Conservation (phyloP, 208 protist genomes). For the Trypanosoma caninum region DNA sequence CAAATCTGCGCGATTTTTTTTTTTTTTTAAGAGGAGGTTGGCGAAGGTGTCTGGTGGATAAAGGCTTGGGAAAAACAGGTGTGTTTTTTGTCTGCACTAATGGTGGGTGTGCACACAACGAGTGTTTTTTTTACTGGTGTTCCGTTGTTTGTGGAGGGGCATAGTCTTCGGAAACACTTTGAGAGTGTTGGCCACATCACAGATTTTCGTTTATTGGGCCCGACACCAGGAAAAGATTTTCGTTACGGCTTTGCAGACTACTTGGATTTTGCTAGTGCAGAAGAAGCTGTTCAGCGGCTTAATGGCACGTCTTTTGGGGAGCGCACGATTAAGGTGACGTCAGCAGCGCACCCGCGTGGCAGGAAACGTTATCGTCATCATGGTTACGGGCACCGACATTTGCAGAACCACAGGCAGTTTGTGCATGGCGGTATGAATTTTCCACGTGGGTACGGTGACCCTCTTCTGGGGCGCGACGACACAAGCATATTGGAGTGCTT, state of each 20-base stretch:
- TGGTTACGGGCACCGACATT: slow-evolving; percentile 27
- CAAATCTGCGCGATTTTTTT: not conserved
- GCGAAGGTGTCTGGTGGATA: too few species aligned
- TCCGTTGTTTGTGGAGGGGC: slow-evolving; percentile 56
- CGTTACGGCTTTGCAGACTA: slow-evolving; percentile 78
- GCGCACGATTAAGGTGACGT: slow-evolving; percentile 63
- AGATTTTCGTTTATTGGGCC: slow-evolving; percentile 60
- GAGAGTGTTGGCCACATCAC: slow-evolving; percentile 80
- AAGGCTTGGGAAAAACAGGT: not conserved
- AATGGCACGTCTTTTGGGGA: slow-evolving; percentile 74
- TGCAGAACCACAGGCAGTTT: slow-evolving; percentile 8
- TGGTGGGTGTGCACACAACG: slow-evolving; percentile 16
- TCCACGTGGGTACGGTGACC: slow-evolving; percentile 52
- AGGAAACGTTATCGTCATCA: slow-evolving; percentile 30
- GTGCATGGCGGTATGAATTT: slow-evolving; percentile 47
- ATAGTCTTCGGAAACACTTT: slow-evolving; percentile 73
- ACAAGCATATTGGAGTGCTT: slow-evolving; percentile 53
- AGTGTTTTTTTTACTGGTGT: slow-evolving; percentile 86
- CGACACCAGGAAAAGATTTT: slow-evolving; percentile 63
- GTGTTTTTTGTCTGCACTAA: too few species aligned
- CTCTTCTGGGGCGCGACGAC: slow-evolving; percentile 55
- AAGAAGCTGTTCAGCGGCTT: slow-evolving; percentile 70
- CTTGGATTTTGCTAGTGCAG: slow-evolving; percentile 67
- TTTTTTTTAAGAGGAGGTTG: too few species aligned
- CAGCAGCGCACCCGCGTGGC: slow-evolving; percentile 17